Evolutionary conservation across 495 filamentous ascomycete species (phyloP), one percentile per base, ranked within the genome.

Genomic region (Thozetella sp.): DNA sequence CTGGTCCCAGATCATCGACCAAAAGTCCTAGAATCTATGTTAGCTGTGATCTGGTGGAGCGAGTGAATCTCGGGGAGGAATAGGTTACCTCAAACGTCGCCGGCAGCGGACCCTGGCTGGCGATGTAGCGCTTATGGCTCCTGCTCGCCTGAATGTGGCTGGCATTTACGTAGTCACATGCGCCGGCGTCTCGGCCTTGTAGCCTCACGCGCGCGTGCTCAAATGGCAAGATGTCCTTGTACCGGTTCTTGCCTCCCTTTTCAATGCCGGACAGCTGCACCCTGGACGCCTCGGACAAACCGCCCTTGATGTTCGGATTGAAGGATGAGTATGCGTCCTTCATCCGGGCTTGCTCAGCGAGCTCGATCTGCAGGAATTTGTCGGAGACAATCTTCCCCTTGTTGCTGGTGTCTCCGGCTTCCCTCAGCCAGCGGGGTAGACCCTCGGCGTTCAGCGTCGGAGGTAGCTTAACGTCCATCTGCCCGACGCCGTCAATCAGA

Each of bases 211-310:
- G 79, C 3, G 93, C 86, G 73, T 99, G 95, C 69, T 99, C 95
- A 67, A 96, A 99, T 3, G 95, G 95, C 74, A 96, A 90, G 43
- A 98, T 98, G 65, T 97, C 95, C 72, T 97, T 98, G 72, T 99
- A 99, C 20, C 95, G 82, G 67, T 99, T 99, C 74, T 98, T 98
- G 2, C 81, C 84, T 26, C 95, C 95, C 67, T 97, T 93, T 68
- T 99, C 95, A 56, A 99, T 91, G 3, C 95, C 95, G 2, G 93
- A 95, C 54, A 99, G 85, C 60, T 81, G 80, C 20, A 84, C 71
- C 54, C 61, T 66, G 3, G 57, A 54, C 2, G 25, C 45, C 10
- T 59, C 54, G 2, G 58, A 22, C 6, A 50, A 4, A 6, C 30
- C 45, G 12, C 20, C 53, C 13, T 10, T 46, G 20, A 22, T 54